Conservation (phyloP, 768 basidiomycete genomes). For the Terana coerulea region DNA sequence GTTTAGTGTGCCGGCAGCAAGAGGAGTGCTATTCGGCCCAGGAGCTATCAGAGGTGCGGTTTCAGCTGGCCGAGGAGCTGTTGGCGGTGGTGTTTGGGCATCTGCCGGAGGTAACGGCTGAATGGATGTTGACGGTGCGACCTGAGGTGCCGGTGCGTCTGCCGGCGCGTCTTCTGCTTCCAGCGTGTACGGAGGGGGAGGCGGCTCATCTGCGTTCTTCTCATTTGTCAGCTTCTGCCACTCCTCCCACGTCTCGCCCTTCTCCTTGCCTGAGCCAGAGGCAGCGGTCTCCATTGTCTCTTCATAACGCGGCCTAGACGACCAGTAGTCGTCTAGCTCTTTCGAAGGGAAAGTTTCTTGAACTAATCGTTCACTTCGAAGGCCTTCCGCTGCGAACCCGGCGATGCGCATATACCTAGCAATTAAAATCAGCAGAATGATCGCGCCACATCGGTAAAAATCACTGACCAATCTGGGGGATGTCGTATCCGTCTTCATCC, state of each 20-base stretch:
- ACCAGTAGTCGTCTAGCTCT: slow-evolving; percentile 75
- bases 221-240: slow-evolving; percentile 41
- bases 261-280: slow-evolving; percentile 9
- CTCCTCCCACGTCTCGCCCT: slow-evolving; percentile 35
- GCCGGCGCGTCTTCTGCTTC: slow-evolving; percentile 35
- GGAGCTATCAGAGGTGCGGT: not conserved
- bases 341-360: slow-evolving; percentile 64
- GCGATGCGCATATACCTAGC: slow-evolving; percentile 73
- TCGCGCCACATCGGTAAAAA: not conserved
- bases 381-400: slow-evolving; percentile 65
- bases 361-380: slow-evolving; percentile 61
- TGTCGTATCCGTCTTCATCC: slow-evolving; percentile 73
- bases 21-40: too few species aligned
- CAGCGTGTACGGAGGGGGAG: slow-evolving; percentile 69
- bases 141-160: not conserved
- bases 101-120: not conserved
- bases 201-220: slow-evolving; percentile 41
- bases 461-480: slow-evolving; percentile 77
- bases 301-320: slow-evolving; percentile 56
- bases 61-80: not conserved
- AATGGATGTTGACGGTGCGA: not conserved
- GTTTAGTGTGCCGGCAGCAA: slow-evolving; percentile 7
- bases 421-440: slow-evolving; percentile 10
- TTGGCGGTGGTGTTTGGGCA: not conserved
- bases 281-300: slow-evolving; percentile 6